A percentile compares a stretch with the other conserved stretches of the same genome.
Evolutionary conservation across 768 basidiomycete genomes (phyloP).

Genomic region (Pseudohyphozyma bogoriensis): DNA sequence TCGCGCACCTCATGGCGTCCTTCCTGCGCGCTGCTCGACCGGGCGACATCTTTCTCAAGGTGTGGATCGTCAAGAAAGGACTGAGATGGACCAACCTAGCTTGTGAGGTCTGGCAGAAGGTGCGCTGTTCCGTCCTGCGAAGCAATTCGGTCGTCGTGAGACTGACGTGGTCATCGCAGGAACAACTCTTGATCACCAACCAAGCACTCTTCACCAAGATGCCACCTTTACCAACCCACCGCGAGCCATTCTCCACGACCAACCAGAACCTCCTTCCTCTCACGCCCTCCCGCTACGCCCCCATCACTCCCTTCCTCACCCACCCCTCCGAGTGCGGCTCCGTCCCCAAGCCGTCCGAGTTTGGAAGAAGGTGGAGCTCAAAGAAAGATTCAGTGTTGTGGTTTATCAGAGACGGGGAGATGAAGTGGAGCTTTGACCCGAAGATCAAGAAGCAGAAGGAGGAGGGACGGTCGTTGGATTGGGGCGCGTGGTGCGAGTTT

Average conservation of each 20-base stretch:
- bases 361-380: not conserved
- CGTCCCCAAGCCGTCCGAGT: not conserved
- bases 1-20: not conserved
- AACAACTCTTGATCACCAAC: not conserved
- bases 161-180: not conserved
- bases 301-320: not conserved
- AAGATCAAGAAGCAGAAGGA: not conserved
- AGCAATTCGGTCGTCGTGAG: not conserved
- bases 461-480: not conserved
- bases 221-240: not conserved
- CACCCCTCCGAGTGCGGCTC: not conserved
- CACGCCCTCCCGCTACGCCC: not conserved
- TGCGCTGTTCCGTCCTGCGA: not conserved
- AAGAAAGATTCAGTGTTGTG: not conserved
- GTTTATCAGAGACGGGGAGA: not conserved
- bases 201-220: not conserved
- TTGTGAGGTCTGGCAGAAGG: not conserved
- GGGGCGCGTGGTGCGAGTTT: slow-evolving; percentile 1
- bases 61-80: not conserved
- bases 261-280: slow-evolving; percentile 1
- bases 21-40: not conserved
- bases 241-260: not conserved
- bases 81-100: not conserved
- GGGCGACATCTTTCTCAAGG: not conserved
- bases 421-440: not conserved